Conservation (phyloP, 192 early-diverging fungal genomes). For the Borealophlyctis nickersoniae region DNA sequence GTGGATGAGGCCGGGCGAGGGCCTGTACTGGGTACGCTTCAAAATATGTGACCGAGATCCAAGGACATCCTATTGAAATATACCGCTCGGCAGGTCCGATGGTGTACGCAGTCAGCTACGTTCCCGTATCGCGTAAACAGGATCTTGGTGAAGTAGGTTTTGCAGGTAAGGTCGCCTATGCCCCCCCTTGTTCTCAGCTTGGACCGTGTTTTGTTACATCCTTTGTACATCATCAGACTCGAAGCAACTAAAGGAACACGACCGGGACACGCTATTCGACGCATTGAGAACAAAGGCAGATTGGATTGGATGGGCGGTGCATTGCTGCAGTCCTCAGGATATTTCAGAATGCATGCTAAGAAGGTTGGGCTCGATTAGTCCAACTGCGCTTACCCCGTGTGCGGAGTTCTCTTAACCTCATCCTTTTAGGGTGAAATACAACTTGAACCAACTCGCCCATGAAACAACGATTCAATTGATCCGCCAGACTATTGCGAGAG, state of each 20-base stretch:
- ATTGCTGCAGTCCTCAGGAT: constrained; percentile 81
- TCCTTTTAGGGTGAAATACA: constrained; percentile 72
- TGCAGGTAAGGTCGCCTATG: constrained; percentile 53
- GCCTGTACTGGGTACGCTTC: constrained; percentile 73
- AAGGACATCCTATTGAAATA: neutral
- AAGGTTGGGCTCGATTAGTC: constrained; percentile 55
- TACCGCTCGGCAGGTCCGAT: constrained; percentile 68
- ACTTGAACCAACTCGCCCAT: constrained; percentile 90
- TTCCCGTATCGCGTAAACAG: constrained; percentile 59
- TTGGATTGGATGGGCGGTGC: constrained; percentile 80
- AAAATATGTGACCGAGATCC: constrained; percentile 4
- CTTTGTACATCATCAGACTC: constrained; percentile 76
- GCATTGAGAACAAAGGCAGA: constrained; percentile 54
- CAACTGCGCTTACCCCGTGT: too few relatives aligned
- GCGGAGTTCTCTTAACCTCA: too few relatives aligned
- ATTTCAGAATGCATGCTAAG: constrained; percentile 90
- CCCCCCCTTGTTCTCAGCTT: too few relatives aligned
- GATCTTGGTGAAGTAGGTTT: constrained; percentile 74
- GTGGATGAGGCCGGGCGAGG: constrained; percentile 98
- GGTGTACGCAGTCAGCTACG: constrained; percentile 93
- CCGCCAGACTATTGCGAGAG: constrained; percentile 52
- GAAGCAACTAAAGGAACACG: constrained; percentile 80
- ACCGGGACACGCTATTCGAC: constrained; percentile 69
- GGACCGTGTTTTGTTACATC: too few relatives aligned
- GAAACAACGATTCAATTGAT: constrained; percentile 90